phyloP scores from a whole-genome alignment of 305 asterid genomes.

The Nicotiana rustica region DNA sequence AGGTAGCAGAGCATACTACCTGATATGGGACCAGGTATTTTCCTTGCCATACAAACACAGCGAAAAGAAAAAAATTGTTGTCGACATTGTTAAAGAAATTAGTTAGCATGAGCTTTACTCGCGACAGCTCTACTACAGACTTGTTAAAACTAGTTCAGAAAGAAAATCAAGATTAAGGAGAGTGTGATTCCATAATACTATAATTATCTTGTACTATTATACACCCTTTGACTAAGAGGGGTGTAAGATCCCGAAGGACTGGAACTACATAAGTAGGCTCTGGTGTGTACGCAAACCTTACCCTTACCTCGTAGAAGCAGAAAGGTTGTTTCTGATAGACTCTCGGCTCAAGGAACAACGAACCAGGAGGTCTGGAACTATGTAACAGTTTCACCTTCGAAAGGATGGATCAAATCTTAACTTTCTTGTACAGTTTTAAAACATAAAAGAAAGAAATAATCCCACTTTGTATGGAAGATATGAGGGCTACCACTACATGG shows the following conservation, averaged over 20 bases:
- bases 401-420: slow-evolving; percentile 23
- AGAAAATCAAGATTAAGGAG: slow-evolving; percentile 19
- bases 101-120: slow-evolving; percentile 6
- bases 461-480: slow-evolving; percentile 27
- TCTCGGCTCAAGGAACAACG: no score
- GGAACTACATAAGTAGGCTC: neutral
- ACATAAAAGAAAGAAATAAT: slow-evolving; percentile 2
- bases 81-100: neutral
- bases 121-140: neutral
- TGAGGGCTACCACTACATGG: neutral
- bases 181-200: neutral
- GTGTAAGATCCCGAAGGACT: neutral
- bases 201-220: neutral
- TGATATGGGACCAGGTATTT: slow-evolving; percentile 10
- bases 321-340: no score
- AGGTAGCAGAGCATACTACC: slow-evolving; percentile 1
- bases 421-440: slow-evolving; percentile 26
- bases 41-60: slow-evolving; percentile 29
- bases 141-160: neutral
- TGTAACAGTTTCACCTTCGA: slow-evolving; percentile 2
- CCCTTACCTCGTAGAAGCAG: no score
- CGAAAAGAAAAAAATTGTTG: neutral
- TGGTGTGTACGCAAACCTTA: no score
- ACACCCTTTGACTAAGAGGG: neutral
- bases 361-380: neutral